Percentiles rank a stretch among this genome's conserved stretches.
These are phyloP conservation scores for Mentha longifolia DNA, from an alignment of 257 asterid species.

Conservation along the genomic window DNA sequence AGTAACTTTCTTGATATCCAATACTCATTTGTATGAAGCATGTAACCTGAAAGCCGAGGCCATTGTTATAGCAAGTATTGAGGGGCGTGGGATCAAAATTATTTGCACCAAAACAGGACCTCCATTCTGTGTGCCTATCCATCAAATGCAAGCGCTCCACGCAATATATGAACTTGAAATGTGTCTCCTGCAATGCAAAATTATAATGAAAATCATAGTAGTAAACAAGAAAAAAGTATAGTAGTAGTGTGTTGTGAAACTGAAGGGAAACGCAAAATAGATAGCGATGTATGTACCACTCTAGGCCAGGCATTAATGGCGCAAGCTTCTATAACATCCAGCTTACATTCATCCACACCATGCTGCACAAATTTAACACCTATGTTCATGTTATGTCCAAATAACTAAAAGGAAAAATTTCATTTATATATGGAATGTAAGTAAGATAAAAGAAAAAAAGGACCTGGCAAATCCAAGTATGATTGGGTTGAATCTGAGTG, in stretches of 20 bases:
- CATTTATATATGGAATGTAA: too few relatives aligned
- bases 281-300: slow-evolving; percentile 37
- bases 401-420: too few relatives aligned
- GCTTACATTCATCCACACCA: slow-evolving; percentile 77
- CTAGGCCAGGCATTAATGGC: slow-evolving; percentile 75
- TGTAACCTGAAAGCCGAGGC: slow-evolving; percentile 62
- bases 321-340: slow-evolving; percentile 81
- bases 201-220: neutral
- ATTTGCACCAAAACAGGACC: slow-evolving; percentile 61
- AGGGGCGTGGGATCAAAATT: slow-evolving; percentile 56
- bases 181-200: slow-evolving; percentile 53
- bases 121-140: slow-evolving; percentile 65
- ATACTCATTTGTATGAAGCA: neutral
- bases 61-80: slow-evolving; percentile 60
- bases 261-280: neutral
- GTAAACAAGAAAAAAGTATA: neutral
- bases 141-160: slow-evolving; percentile 66
- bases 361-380: slow-evolving; percentile 56
- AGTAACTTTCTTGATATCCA: too few relatives aligned
- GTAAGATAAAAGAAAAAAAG: neutral
- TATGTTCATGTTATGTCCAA: too few relatives aligned
- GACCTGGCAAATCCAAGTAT: slow-evolving; percentile 84
- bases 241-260: neutral
- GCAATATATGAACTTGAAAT: slow-evolving; percentile 73
- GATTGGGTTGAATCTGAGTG: slow-evolving; percentile 61